Evolutionary conservation across 306 rosid genomes (phyloP).

Genomic region (Arachis hypogaea): DNA sequence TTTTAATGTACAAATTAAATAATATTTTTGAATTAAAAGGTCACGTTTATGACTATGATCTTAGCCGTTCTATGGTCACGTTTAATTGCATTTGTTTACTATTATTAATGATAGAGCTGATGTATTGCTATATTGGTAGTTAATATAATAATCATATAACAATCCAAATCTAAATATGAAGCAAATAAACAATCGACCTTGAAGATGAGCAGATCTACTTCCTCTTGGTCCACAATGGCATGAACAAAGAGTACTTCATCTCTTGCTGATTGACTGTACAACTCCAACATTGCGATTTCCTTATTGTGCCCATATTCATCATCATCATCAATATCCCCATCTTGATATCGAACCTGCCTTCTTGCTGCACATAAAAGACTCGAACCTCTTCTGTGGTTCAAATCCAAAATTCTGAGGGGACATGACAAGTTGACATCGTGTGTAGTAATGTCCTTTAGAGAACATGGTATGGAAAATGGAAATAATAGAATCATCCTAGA

Average conservation of each 20-base stretch:
- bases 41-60: no score
- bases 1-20: no score
- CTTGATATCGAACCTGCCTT: slow-evolving; percentile 60
- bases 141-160: neutral
- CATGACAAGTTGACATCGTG: slow-evolving; percentile 19
- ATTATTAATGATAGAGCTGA: no score
- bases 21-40: no score
- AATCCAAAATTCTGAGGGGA: slow-evolving; percentile 19
- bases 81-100: no score
- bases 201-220: slow-evolving; percentile 77
- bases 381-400: slow-evolving; percentile 25
- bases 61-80: no score
- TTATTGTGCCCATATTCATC: slow-evolving; percentile 65
- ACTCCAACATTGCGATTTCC: slow-evolving; percentile 65
- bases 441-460: slow-evolving; percentile 2
- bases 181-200: slow-evolving; percentile 55
- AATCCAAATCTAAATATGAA: neutral
- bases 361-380: slow-evolving; percentile 49
- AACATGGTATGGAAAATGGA: slow-evolving; percentile 31
- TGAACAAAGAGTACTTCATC: slow-evolving; percentile 81
- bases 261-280: slow-evolving; percentile 61
- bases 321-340: slow-evolving; percentile 47
- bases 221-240: slow-evolving; percentile 61
- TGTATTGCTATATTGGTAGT: no score
- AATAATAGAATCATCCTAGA: slow-evolving; percentile 26